phyloP scores from a whole-genome alignment of 2,329 filamentous ascomycete genomes.

The Xylaria sp. region DNA sequence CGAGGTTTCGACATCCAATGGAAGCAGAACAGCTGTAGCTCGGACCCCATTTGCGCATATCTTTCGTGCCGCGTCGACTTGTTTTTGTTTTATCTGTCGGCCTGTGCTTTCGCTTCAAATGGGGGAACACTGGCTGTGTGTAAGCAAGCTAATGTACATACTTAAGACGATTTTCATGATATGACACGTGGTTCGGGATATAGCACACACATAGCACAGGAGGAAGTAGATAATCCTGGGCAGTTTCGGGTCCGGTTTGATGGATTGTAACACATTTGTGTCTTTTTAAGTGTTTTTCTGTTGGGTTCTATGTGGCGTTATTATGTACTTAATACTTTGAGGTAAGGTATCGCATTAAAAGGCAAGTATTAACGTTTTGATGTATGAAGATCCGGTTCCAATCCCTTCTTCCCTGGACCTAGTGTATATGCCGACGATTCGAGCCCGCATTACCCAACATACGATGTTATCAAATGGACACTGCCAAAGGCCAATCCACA shows the following conservation, averaged over 20 bases:
- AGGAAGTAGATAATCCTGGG: neutral
- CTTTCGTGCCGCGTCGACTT: constrained; percentile 5
- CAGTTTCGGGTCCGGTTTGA: constrained; percentile 10
- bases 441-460: neutral
- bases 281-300: neutral
- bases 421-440: neutral
- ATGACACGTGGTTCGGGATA: constrained; percentile 30
- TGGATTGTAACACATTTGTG: neutral
- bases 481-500: constrained; percentile 12
- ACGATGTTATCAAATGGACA: neutral
- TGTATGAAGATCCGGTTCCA: neutral
- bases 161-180: neutral
- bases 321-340: neutral
- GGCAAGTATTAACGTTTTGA: neutral
- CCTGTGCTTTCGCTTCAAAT: neutral
- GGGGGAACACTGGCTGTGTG: neutral
- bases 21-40: constrained; percentile 29
- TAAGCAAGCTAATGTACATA: neutral
- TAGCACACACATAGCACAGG: neutral
- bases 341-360: neutral
- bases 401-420: neutral
- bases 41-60: constrained; percentile 9
- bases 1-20: constrained; percentile 20
- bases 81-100: neutral
- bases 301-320: neutral